Evolutionary conservation across 2,329 filamentous ascomycete species (phyloP).

Genomic region (Xylariaceae sp.): DNA sequence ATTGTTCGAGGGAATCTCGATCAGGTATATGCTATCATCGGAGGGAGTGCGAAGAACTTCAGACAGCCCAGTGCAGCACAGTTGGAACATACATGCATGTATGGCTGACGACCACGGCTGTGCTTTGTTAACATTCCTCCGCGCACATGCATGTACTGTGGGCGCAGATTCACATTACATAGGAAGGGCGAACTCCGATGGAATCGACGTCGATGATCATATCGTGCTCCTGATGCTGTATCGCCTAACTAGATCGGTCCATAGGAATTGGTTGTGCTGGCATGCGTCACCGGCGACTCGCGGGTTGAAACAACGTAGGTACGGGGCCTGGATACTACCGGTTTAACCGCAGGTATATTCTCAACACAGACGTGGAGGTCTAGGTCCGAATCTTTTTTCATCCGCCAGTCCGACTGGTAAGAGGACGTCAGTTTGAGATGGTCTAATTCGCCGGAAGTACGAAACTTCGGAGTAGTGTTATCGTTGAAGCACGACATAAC

Average conservation of each 20-base stretch:
- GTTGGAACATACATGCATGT: not conserved
- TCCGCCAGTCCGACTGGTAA: too few species aligned
- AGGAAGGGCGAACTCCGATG: not conserved
- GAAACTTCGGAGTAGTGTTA: too few species aligned
- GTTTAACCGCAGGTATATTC: not conserved
- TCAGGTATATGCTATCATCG: not conserved
- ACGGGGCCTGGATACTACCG: not conserved
- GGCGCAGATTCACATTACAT: not conserved
- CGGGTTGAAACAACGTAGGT: not conserved
- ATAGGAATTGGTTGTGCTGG: too few species aligned
- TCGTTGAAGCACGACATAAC: too few species aligned
- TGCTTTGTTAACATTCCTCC: not conserved
- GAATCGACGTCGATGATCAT: not conserved
- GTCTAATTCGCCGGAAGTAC: too few species aligned
- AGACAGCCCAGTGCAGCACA: not conserved
- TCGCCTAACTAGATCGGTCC: not conserved
- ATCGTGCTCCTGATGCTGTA: not conserved
- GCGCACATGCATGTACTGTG: not conserved
- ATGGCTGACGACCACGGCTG: not conserved
- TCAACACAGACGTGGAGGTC: not conserved
- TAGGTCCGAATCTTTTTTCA: too few species aligned
- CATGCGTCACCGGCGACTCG: too few species aligned
- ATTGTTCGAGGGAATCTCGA: not conserved
- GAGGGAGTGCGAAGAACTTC: not conserved
- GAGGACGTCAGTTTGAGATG: too few species aligned